Conservation (phyloP, 257 asterid genomes). For the Fraxinus anomala region DNA sequence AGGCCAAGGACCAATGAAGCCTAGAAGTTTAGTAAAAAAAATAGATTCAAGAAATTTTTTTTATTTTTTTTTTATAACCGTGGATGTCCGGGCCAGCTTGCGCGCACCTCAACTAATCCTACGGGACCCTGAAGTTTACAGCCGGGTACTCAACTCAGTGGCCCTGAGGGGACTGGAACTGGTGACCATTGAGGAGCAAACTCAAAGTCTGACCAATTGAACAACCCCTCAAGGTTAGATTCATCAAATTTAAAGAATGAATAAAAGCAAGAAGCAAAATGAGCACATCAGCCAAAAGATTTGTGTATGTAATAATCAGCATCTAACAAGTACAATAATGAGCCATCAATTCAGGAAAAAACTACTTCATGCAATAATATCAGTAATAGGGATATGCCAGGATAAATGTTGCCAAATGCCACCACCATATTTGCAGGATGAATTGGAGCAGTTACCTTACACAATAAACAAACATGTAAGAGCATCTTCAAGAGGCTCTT, state of each 20-base stretch:
- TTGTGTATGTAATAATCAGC: background rate
- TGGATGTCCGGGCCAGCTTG: too few relatives aligned
- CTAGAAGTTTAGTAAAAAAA: background rate
- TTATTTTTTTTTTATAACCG: too few relatives aligned
- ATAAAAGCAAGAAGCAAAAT: background rate
- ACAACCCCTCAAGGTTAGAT: too few relatives aligned
- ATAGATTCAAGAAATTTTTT: constrained; percentile 6
- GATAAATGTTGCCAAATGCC: background rate
- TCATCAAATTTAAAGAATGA: constrained; percentile 7
- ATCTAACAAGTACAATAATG: constrained; percentile 9
- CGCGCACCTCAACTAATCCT: too few relatives aligned
- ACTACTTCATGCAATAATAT: background rate
- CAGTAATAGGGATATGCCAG: background rate
- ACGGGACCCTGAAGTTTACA: too few relatives aligned
- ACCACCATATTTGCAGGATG: background rate
- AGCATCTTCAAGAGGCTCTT: too few relatives aligned
- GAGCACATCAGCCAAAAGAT: background rate
- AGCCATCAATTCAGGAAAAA: background rate
- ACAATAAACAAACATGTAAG: background rate
- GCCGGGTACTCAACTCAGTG: too few relatives aligned
- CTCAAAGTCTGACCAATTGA: too few relatives aligned
- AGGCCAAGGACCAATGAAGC: background rate
- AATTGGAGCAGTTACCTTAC: background rate
- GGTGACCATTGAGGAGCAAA: too few relatives aligned
- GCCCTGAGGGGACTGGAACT: too few relatives aligned